A percentile compares a stretch with the other conserved stretches of the same genome.
Evolutionary conservation across 176 grass and related monocot species (phyloP).

Genomic region (Triticum monococcum): DNA sequence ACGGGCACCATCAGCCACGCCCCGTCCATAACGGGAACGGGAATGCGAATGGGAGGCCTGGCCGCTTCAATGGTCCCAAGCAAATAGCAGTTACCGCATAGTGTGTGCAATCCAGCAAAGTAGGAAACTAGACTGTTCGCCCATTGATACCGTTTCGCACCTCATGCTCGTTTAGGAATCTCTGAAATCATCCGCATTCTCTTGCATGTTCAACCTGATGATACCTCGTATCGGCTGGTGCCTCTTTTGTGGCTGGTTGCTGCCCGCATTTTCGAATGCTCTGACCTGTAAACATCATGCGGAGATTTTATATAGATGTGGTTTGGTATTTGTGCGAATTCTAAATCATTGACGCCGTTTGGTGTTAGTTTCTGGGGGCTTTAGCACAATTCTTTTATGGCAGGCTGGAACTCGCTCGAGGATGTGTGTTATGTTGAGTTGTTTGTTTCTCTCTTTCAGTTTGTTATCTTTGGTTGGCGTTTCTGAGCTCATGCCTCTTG

Average conservation of each 20-base stretch:
- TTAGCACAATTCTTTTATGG: no score
- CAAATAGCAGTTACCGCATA: slow-evolving; percentile 28
- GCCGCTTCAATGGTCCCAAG: slow-evolving; percentile 23
- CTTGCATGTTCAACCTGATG: background rate
- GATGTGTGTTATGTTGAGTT: background rate
- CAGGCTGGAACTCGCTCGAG: background rate
- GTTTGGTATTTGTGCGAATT: background rate
- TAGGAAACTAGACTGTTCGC: background rate
- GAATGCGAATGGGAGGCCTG: slow-evolving; percentile 9
- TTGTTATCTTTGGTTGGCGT: background rate
- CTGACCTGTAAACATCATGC: background rate
- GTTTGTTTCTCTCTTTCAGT: background rate
- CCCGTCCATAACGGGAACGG: background rate
- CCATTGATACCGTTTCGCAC: background rate
- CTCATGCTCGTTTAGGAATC: background rate
- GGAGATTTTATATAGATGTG: background rate
- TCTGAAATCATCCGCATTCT: background rate
- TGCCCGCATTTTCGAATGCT: background rate
- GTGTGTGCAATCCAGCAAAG: slow-evolving; percentile 12
- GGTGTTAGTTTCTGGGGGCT: background rate
- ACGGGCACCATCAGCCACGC: background rate
- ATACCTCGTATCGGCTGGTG: background rate
- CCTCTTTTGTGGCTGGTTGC: background rate
- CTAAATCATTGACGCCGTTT: background rate
- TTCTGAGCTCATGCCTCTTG: background rate